Evolutionary conservation across 257 asterid genomes (phyloP), one percentile per base, ranked within the genome.

Genomic region (Solanum virginianum): DNA sequence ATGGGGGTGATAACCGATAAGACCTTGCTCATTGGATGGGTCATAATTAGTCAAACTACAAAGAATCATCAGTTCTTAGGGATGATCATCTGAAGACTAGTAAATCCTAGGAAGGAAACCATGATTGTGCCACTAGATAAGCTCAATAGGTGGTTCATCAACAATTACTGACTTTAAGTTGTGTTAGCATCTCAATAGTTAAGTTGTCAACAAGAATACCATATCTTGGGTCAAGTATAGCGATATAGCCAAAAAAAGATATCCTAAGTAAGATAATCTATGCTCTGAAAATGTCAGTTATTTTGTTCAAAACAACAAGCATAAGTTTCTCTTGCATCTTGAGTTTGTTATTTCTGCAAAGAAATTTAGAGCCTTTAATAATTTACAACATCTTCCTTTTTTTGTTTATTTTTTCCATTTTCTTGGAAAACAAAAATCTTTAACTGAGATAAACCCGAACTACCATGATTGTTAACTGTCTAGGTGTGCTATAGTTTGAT

Each of bases 381-480:
- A 72, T 56, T 11, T 72, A 39, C 81, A 45, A 12, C 39, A 45
- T 72, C 39, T 70, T 70, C 7, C 14, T 65, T 65, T 71, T 7
- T 12, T 72, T 71, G 29, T 7, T 12, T 72, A 45, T 13, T 45
- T 45, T 45, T 72, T 72, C 59, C n/a, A 6, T 43, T 11, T 26
- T 72, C 81, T n/a, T 20, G 22, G 62, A 16, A 36, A 68, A 83
- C 51, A 84, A 53, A 29, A 32, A 4, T 72, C 20, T 70, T 79
- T 79, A 86, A 94, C 97, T 92, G 94, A 60, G 98, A 89, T 88
- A 94, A 92, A 86, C 96, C 97, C 53, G 99, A 95, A 89, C 98
- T 93, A 4, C 96, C 98, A 85, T 96, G 98, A 74, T 93, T 90
- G 86, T 94, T 92, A 85, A 93, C 98, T 11, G 96, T 96, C 88